Evolutionary conservation across 352 stramenopile genomes (phyloP).

Genomic region (Thraustochytrium sp.): DNA sequence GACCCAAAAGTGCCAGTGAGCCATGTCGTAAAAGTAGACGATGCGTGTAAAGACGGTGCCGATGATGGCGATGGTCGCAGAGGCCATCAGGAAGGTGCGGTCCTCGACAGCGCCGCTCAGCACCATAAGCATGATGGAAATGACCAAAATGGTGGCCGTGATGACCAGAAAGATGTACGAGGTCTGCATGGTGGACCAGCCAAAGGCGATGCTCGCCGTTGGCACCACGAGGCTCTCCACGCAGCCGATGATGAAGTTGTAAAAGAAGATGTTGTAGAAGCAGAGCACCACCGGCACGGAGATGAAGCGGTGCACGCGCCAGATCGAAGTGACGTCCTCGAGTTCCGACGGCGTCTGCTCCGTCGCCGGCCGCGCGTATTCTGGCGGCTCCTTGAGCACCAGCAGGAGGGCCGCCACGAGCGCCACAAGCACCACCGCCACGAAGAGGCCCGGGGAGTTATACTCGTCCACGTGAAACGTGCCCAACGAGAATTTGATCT

Average conservation of each 20-base stretch:
- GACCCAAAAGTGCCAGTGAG: slow-evolving; percentile 17
- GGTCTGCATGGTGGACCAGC: slow-evolving; percentile 5
- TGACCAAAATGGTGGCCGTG: neutral
- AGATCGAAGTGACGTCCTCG: neutral
- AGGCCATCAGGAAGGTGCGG: neutral
- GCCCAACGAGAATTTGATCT: neutral
- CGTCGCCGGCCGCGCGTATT: neutral
- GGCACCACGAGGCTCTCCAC: slow-evolving; percentile 3
- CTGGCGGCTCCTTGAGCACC: neutral
- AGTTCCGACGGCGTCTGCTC: neutral
- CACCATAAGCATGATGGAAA: neutral
- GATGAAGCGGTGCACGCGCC: neutral
- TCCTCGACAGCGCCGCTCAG: neutral
- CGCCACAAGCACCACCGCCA: neutral
- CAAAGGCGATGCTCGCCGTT: slow-evolving; percentile 1
- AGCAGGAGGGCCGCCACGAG: neutral
- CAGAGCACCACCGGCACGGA: neutral
- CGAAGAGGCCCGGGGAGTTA: slow-evolving; percentile 4
- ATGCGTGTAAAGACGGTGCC: neutral
- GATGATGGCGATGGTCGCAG: neutral
- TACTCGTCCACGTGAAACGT: neutral
- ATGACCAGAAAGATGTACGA: slow-evolving; percentile 33
- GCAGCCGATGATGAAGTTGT: slow-evolving; percentile 27
- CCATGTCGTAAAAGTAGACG: slow-evolving; percentile 33
- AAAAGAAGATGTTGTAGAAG: slow-evolving; percentile 28